Percentiles rank a stretch among this genome's conserved stretches.
These are phyloP conservation scores for Rubia balearica DNA, from an alignment of 305 asterid genomes.

Conservation along the genomic window DNA sequence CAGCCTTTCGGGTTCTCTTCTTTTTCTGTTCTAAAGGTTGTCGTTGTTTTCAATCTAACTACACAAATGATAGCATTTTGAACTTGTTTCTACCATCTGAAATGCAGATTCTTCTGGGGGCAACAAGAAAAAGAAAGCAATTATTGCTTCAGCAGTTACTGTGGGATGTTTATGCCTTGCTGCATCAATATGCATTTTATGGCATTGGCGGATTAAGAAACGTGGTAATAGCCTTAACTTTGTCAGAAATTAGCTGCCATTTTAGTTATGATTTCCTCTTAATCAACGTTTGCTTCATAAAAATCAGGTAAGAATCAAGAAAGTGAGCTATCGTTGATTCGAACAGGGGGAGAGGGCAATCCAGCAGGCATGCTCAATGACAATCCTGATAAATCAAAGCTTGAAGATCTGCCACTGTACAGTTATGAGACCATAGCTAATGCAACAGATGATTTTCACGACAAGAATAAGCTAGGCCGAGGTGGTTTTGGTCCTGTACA, in stretches of 20 bases:
- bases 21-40: no score
- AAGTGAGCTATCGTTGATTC: background rate
- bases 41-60: no score
- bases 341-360: background rate
- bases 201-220: background rate
- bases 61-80: background rate
- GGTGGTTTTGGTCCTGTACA: background rate
- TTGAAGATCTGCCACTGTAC: background rate
- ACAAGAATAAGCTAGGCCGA: background rate
- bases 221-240: background rate
- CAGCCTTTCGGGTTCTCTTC: background rate
- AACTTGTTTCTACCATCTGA: background rate
- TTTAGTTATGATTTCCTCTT: background rate
- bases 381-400: no score
- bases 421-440: background rate
- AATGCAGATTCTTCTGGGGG: background rate
- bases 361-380: no score
- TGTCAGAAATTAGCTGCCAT: background rate
- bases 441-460: background rate
- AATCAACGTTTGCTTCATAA: background rate
- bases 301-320: background rate
- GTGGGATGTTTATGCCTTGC: background rate
- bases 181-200: background rate
- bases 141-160: background rate
- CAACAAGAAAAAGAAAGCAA: background rate